Conservation (phyloP, 371 early-diverging fungal genomes). For the Coemansia sp. region DNA sequence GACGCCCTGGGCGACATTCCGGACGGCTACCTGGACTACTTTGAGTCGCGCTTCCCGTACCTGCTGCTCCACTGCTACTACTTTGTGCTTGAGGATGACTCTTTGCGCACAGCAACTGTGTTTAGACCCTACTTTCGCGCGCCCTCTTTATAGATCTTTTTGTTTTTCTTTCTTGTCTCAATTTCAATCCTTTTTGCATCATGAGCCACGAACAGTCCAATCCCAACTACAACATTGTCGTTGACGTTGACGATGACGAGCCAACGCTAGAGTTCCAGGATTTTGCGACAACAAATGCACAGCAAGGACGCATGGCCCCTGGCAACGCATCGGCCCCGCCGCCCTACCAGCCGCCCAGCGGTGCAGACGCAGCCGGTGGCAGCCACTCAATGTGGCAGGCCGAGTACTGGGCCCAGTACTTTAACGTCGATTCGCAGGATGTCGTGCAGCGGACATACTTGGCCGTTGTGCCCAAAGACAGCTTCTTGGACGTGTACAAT, state of each 20-base stretch:
- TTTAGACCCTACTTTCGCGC: slow-evolving; percentile 50
- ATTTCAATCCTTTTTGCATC: not conserved
- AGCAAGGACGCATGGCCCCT: slow-evolving; percentile 33
- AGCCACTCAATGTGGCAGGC: slow-evolving; percentile 52
- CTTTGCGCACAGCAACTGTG: slow-evolving; percentile 45
- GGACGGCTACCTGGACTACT: slow-evolving; percentile 83
- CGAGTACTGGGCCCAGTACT: slow-evolving; percentile 85
- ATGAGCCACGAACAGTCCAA: slow-evolving; percentile 38
- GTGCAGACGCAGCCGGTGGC: slow-evolving; percentile 3
- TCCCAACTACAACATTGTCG: slow-evolving; percentile 53
- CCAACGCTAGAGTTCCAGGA: slow-evolving; percentile 50
- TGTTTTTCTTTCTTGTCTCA: not conserved
- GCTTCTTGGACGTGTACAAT: slow-evolving; percentile 53
- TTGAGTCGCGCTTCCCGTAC: slow-evolving; percentile 85
- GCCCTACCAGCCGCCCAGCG: slow-evolving; percentile 32
- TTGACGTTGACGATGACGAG: slow-evolving; percentile 53
- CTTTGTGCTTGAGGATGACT: slow-evolving; percentile 51
- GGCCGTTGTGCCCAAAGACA: slow-evolving; percentile 51
- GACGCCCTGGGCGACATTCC: slow-evolving; percentile 83
- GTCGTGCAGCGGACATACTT: slow-evolving; percentile 55
- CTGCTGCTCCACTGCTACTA: slow-evolving; percentile 66
- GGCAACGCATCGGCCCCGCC: slow-evolving; percentile 19
- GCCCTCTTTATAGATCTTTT: slow-evolving; percentile 22
- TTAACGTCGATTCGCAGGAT: slow-evolving; percentile 80
- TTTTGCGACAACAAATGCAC: slow-evolving; percentile 43